These are phyloP conservation scores for Ceratobasidium sp. DNA, from an alignment of 1,284 basidiomycete genomes.

Conservation along the genomic window DNA sequence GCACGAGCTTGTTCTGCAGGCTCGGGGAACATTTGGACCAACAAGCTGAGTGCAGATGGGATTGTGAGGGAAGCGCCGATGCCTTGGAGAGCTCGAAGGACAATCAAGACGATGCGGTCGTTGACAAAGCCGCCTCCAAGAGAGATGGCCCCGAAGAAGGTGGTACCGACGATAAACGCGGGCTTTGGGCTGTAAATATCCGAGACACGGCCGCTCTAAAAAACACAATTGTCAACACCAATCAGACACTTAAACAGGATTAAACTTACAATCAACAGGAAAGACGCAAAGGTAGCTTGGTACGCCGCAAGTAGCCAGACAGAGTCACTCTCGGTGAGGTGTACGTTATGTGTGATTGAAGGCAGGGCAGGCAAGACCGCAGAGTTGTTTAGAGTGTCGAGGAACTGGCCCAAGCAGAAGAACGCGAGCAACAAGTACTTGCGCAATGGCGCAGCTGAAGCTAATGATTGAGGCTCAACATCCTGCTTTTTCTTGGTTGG, in stretches of 20 bases:
- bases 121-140: too few relatives aligned
- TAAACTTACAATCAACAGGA: constrained; percentile 33
- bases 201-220: constrained; percentile 35
- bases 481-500: constrained; percentile 3
- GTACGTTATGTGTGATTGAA: constrained; percentile 51
- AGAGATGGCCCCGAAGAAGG: constrained; percentile 32
- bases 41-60: too few relatives aligned
- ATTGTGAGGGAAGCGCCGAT: too few relatives aligned
- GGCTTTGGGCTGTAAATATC: constrained; percentile 45
- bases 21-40: too few relatives aligned
- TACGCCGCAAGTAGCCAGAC: constrained; percentile 43
- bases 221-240: background rate
- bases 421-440: constrained; percentile 56
- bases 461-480: constrained; percentile 15
- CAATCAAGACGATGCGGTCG: too few relatives aligned
- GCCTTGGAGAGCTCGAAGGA: too few relatives aligned
- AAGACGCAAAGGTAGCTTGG: constrained; percentile 26
- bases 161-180: constrained; percentile 38
- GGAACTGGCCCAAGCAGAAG: constrained; percentile 61
- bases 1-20: constrained; percentile 63
- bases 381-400: constrained; percentile 63
- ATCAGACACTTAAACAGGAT: background rate
- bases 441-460: constrained; percentile 42
- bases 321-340: constrained; percentile 37
- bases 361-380: constrained; percentile 61